A percentile compares a stretch with the other conserved stretches of the same genome.
Evolutionary conservation across 345 rosid genomes (phyloP).

Genomic region (Salix brachista): DNA sequence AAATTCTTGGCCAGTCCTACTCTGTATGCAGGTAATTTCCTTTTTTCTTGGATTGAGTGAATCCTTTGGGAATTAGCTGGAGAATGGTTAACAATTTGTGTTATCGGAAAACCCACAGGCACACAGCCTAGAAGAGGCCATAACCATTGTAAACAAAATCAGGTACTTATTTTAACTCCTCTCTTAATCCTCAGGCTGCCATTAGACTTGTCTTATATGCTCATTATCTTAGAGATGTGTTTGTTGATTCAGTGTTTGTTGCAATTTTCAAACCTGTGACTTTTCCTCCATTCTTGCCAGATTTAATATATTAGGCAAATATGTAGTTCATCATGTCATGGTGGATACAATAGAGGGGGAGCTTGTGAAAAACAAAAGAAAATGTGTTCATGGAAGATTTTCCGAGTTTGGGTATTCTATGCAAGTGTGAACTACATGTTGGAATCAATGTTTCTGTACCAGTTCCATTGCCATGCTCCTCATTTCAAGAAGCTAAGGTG

Average conservation of each 20-base stretch:
- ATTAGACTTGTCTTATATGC: not conserved
- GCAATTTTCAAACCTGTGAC: not conserved
- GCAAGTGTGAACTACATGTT: not conserved
- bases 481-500: conserved; percentile 86
- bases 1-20: conserved; percentile 93
- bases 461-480: conserved; percentile 88
- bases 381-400: not conserved
- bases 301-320: not conserved
- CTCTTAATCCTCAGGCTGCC: conserved; percentile 11
- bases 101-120: conserved; percentile 46
- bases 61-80: not conserved
- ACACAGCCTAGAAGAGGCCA: conserved; percentile 82
- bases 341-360: not conserved
- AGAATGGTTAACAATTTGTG: conserved; percentile 8
- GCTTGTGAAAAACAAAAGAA: not conserved
- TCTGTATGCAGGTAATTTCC: conserved; percentile 73
- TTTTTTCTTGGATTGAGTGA: conserved; percentile 3
- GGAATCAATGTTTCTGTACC: conserved; percentile 97
- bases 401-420: not conserved
- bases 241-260: not conserved
- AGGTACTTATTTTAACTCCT: conserved; percentile 37
- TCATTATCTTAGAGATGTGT: not conserved
- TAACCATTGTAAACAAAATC: conserved; percentile 64
- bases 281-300: not conserved
- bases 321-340: too few species aligned